Percentiles rank a stretch among this genome's conserved stretches.
phyloP scores from a whole-genome alignment of 2,329 filamentous ascomycete species.

The Nothophoma quercina region DNA sequence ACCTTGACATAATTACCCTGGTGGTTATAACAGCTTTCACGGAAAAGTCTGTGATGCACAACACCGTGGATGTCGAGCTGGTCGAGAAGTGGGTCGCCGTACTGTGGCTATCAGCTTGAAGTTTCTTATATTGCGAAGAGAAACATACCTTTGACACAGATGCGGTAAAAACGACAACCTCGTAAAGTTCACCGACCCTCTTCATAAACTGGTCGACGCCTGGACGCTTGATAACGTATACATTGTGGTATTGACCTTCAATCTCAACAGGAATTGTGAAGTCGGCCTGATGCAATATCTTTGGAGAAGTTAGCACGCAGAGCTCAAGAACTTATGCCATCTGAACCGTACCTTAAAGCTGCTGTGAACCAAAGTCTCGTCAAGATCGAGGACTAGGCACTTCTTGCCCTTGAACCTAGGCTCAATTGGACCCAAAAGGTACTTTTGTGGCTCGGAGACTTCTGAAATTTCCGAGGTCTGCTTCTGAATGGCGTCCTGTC shows the following conservation, averaged over 20 bases:
- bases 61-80: slow-evolving; percentile 97
- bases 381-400: slow-evolving; percentile 92
- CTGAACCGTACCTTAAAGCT: slow-evolving; percentile 83
- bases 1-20: slow-evolving; percentile 98
- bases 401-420: slow-evolving; percentile 86
- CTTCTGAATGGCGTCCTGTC: slow-evolving; percentile 50
- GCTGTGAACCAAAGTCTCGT: slow-evolving; percentile 97
- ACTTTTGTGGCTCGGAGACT: slow-evolving; percentile 63
- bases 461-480: slow-evolving; percentile 54
- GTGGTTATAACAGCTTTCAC: slow-evolving; percentile 99
- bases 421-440: slow-evolving; percentile 80
- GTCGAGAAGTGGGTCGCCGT: slow-evolving; percentile 93
- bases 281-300: slow-evolving; percentile 97
- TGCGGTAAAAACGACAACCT: slow-evolving; percentile 98
- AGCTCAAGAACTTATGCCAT: not conserved
- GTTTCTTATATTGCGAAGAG: not conserved
- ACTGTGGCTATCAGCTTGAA: slow-evolving; percentile 61
- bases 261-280: slow-evolving; percentile 99
- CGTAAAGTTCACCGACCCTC: slow-evolving; percentile 94
- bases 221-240: slow-evolving; percentile 99
- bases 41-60: slow-evolving; percentile 93
- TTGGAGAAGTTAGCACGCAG: slow-evolving; percentile 24
- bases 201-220: slow-evolving; percentile 99
- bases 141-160: slow-evolving; percentile 88
- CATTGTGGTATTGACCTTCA: slow-evolving; percentile 98